These are phyloP conservation scores for Rhipidocladum racemiflorum DNA, from an alignment of 176 grass and related monocot genomes.

Conservation along the genomic window DNA sequence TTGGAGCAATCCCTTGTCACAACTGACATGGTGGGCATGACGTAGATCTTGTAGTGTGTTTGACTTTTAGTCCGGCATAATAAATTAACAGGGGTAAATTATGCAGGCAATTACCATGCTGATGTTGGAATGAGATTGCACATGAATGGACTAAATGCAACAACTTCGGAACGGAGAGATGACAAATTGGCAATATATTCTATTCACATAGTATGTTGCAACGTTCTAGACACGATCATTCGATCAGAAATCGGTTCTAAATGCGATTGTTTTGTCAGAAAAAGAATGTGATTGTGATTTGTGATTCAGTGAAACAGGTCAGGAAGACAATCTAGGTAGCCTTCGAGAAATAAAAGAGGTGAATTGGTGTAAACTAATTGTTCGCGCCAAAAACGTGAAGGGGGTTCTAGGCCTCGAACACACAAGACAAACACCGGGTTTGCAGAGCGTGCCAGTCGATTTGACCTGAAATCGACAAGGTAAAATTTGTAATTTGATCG, in stretches of 20 bases:
- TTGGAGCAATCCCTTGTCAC: not conserved
- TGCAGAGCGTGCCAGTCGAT: too few species aligned
- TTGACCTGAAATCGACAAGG: too few species aligned
- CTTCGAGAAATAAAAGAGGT: too few species aligned
- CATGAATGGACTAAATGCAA: not conserved
- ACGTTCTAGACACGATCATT: not conserved
- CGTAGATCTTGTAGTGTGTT: not conserved
- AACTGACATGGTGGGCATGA: not conserved
- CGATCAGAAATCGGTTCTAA: not conserved
- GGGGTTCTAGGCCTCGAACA: too few species aligned
- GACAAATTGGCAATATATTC: not conserved
- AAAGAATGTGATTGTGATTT: not conserved
- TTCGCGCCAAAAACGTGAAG: too few species aligned
- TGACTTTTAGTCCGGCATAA: not conserved
- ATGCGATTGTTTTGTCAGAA: not conserved
- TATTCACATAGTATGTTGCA: not conserved
- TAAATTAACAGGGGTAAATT: not conserved
- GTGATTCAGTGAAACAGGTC: too few species aligned
- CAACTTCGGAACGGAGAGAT: not conserved
- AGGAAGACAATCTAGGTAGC: too few species aligned
- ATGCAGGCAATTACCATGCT: not conserved
- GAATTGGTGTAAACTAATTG: too few species aligned
- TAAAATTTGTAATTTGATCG: too few species aligned
- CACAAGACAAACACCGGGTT: too few species aligned
- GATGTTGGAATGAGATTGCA: not conserved